Evolutionary conservation across 2,329 filamentous ascomycete species (phyloP).

Genomic region (Nemania sp.): DNA sequence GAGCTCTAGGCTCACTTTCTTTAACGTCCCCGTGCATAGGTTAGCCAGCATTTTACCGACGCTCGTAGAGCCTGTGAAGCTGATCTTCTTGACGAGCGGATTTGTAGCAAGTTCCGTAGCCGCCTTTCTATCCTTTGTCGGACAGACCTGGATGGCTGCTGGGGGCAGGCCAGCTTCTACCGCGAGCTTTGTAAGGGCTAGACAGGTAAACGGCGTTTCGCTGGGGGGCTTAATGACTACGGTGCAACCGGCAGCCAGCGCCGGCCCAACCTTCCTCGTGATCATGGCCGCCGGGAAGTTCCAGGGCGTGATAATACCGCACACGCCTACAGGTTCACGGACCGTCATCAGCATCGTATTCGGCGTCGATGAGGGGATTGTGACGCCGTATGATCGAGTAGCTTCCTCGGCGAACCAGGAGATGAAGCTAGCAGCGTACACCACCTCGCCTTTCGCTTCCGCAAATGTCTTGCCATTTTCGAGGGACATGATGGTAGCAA

Average conservation of each 20-base stretch:
- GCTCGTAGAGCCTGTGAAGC: slow-evolving; percentile 73
- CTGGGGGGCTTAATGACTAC: slow-evolving; percentile 54
- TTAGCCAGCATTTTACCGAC: slow-evolving; percentile 71
- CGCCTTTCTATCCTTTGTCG: not conserved
- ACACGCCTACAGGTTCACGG: slow-evolving; percentile 75
- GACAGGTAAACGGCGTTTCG: slow-evolving; percentile 52
- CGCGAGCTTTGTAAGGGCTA: slow-evolving; percentile 50
- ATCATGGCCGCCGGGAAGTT: slow-evolving; percentile 68
- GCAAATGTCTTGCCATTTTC: slow-evolving; percentile 76
- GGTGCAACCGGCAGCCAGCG: slow-evolving; percentile 55
- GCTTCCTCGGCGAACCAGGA: slow-evolving; percentile 74
- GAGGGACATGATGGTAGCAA: slow-evolving; percentile 68
- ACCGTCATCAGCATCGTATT: slow-evolving; percentile 72
- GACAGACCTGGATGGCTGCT: not conserved
- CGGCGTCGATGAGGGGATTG: slow-evolving; percentile 68
- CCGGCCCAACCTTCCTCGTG: slow-evolving; percentile 61
- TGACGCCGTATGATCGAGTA: slow-evolving; percentile 68
- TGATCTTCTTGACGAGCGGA: slow-evolving; percentile 75
- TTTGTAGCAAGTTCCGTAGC: slow-evolving; percentile 68
- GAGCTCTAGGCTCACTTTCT: slow-evolving; percentile 75
- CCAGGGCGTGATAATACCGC: slow-evolving; percentile 71
- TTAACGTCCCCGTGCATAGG: slow-evolving; percentile 74
- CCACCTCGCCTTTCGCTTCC: slow-evolving; percentile 69
- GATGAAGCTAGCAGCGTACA: slow-evolving; percentile 70
- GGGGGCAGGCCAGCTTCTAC: slow-evolving; percentile 47